phyloP scores from a whole-genome alignment of 2,329 filamentous ascomycete genomes.

The Aspergillus felis region DNA sequence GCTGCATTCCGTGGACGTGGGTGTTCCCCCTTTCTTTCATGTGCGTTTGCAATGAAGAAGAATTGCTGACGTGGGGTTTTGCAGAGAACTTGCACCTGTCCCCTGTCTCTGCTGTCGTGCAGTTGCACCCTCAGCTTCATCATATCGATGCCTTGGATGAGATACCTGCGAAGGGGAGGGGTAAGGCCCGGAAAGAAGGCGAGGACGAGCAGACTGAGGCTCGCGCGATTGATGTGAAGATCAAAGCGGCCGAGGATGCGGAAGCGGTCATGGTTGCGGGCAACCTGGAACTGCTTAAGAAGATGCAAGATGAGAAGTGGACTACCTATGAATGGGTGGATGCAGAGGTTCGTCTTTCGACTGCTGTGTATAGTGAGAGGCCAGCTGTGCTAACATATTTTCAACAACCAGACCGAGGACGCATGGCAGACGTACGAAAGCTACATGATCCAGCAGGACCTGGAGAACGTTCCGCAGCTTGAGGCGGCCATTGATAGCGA shows the following conservation, averaged over 20 bases:
- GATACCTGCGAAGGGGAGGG: constrained; percentile 42
- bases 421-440: constrained; percentile 74
- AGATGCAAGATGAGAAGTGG: constrained; percentile 81
- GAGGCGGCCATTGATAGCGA: constrained; percentile 54
- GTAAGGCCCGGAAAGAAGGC: constrained; percentile 35
- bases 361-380: not conserved
- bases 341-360: constrained; percentile 54
- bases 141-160: constrained; percentile 84
- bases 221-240: constrained; percentile 78
- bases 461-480: constrained; percentile 45
- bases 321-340: constrained; percentile 73
- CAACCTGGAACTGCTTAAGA: constrained; percentile 72
- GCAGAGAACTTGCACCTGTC: constrained; percentile 82
- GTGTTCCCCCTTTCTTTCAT: constrained; percentile 26
- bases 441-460: constrained; percentile 58
- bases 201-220: constrained; percentile 54
- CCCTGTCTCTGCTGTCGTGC: constrained; percentile 74
- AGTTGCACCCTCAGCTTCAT: constrained; percentile 87
- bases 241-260: constrained; percentile 70
- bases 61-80: constrained; percentile 6
- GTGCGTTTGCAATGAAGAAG: not conserved
- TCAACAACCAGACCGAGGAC: constrained; percentile 49
- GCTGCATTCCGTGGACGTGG: constrained; percentile 81
- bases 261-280: constrained; percentile 61
- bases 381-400: constrained; percentile 9